Evolutionary conservation across 1,284 basidiomycete genomes (phyloP).

Genomic region (Exobasidium cylindrosporum): DNA sequence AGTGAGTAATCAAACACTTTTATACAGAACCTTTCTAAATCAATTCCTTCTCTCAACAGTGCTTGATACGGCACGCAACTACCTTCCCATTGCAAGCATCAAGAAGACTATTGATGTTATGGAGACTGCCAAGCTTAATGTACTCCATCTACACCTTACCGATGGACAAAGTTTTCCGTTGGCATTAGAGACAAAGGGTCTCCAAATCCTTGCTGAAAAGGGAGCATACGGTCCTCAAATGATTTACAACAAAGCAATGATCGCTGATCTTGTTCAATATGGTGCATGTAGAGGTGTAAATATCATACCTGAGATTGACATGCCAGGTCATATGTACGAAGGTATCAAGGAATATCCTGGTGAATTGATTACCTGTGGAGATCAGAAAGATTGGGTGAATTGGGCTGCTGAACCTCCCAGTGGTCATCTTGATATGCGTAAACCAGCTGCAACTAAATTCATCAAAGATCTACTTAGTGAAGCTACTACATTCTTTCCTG

Average conservation of each 20-base stretch:
- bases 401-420: slow-evolving; percentile 66
- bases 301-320: slow-evolving; percentile 70
- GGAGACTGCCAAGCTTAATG: slow-evolving; percentile 75
- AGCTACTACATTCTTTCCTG: slow-evolving; percentile 59
- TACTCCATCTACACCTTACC: slow-evolving; percentile 77
- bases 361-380: slow-evolving; percentile 70
- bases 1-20: slow-evolving; percentile 31
- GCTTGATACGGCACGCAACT: slow-evolving; percentile 74
- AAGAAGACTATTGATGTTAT: slow-evolving; percentile 75
- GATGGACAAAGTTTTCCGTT: slow-evolving; percentile 67
- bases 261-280: slow-evolving; percentile 67
- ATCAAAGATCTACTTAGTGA: slow-evolving; percentile 57
- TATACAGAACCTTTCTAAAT: no score
- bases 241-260: slow-evolving; percentile 66
- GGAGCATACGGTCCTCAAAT: slow-evolving; percentile 68
- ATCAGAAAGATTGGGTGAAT: slow-evolving; percentile 64
- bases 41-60: slow-evolving; percentile 41
- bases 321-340: slow-evolving; percentile 73
- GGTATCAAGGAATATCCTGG: slow-evolving; percentile 66
- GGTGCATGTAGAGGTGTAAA: slow-evolving; percentile 76
- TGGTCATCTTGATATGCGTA: slow-evolving; percentile 72
- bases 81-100: slow-evolving; percentile 62
- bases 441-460: slow-evolving; percentile 14
- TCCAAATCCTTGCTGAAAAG: slow-evolving; percentile 64
- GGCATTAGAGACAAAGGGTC: slow-evolving; percentile 60